Percentiles rank a stretch among this genome's conserved stretches.
Evolutionary conservation across 1,284 basidiomycete species (phyloP).

Genomic region (Porphyrellus sp.): DNA sequence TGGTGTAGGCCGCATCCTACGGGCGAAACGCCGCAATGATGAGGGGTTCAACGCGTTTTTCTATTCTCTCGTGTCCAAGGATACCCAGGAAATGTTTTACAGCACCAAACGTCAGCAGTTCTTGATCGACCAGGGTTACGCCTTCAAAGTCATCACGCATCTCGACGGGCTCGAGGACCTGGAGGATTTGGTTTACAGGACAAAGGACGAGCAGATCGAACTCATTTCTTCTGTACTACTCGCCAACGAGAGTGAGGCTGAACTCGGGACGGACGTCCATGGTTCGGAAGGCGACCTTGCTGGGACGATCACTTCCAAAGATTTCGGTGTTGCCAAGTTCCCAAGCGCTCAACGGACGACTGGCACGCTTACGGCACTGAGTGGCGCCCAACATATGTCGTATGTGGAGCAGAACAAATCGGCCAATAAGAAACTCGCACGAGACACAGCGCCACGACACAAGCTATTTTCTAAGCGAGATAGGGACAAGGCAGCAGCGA

Average conservation of each 20-base stretch:
- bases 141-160: conserved; percentile 99
- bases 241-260: conserved; percentile 88
- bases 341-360: conserved; percentile 79
- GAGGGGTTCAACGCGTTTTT: conserved; percentile 99
- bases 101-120: conserved; percentile 99
- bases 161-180: conserved; percentile 88
- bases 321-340: conserved; percentile 60
- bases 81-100: conserved; percentile 99
- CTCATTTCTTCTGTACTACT: conserved; percentile 89
- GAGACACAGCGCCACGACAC: conserved; percentile 63
- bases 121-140: conserved; percentile 97
- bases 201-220: conserved; percentile 92
- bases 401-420: conserved; percentile 91
- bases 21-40: conserved; percentile 97
- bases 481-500: conserved; percentile 56
- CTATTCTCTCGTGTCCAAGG: conserved; percentile 97
- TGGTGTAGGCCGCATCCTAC: conserved; percentile 79
- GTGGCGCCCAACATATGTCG: conserved; percentile 86
- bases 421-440: conserved; percentile 80
- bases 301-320: conserved; percentile 75
- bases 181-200: conserved; percentile 89
- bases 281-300: conserved; percentile 76
- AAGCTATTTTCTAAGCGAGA: conserved; percentile 83
- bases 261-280: conserved; percentile 81
- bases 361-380: conserved; percentile 81